Evolutionary conservation across 331 rosid genomes (phyloP).

Genomic region (Saraca asoca): DNA sequence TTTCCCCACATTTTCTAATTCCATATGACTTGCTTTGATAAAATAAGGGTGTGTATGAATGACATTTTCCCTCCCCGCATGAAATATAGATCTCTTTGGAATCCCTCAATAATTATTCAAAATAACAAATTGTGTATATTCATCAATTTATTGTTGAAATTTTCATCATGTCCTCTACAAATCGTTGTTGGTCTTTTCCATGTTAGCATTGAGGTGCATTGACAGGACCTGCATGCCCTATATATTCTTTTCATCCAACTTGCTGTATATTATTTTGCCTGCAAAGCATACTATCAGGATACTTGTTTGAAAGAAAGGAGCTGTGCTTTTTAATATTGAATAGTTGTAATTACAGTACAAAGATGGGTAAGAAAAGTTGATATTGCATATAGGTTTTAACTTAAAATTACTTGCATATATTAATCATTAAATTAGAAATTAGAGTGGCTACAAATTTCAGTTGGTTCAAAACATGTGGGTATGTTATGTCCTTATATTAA

Average conservation of each 20-base stretch:
- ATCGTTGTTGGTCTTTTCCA: constrained; percentile 13
- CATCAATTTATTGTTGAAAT: constrained; percentile 25
- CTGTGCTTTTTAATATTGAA: not conserved
- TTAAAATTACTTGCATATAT: too few species aligned
- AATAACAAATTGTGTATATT: constrained; percentile 4
- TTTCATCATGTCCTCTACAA: constrained; percentile 10
- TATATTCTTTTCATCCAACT: constrained; percentile 11
- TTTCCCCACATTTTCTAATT: constrained; percentile 26
- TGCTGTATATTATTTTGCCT: not conserved
- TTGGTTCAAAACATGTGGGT: not conserved
- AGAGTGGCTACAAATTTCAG: not conserved
- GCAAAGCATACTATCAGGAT: constrained; percentile 1
- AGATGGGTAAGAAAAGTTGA: constrained; percentile 1
- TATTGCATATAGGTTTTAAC: not conserved
- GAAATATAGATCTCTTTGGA: not conserved
- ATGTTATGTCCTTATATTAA: not conserved
- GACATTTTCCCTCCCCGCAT: not conserved
- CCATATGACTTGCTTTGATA: constrained; percentile 2
- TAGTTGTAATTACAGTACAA: constrained; percentile 6
- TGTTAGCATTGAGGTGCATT: constrained; percentile 6
- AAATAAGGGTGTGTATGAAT: constrained; percentile 12
- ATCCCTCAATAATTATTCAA: constrained; percentile 17
- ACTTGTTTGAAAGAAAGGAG: constrained; percentile 15
- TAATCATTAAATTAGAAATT: not conserved
- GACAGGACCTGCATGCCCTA: not conserved